Evolutionary conservation across 148 eudicot genomes (phyloP).

Genomic region (Agrostemma githago): DNA sequence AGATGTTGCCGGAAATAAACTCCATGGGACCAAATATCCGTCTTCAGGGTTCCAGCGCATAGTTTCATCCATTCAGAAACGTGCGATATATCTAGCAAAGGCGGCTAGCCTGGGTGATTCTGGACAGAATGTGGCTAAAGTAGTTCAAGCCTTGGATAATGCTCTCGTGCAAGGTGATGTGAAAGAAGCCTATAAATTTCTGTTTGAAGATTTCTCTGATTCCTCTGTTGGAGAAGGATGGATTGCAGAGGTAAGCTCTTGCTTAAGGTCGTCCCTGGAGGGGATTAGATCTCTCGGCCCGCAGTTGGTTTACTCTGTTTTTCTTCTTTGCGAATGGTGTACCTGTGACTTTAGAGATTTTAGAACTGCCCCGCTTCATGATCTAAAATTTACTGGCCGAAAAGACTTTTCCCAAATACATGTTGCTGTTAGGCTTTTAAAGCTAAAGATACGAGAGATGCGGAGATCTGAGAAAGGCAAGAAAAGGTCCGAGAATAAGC

Average conservation of each 20-base stretch:
- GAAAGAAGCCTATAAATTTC: constrained; percentile 49
- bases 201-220: constrained; percentile 62
- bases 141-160: constrained; percentile 66
- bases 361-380: constrained; percentile 50
- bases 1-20: constrained; percentile 34
- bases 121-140: constrained; percentile 78
- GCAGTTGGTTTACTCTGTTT: constrained; percentile 67
- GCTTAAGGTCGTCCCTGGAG: constrained; percentile 65
- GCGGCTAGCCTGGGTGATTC: constrained; percentile 72
- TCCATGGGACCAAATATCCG: constrained; percentile 42
- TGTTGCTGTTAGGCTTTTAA: constrained; percentile 67
- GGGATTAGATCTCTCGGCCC: constrained; percentile 53
- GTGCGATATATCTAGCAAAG: constrained; percentile 52
- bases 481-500: constrained; percentile 22
- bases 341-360: constrained; percentile 83
- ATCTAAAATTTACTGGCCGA: constrained; percentile 71
- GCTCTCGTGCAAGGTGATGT: constrained; percentile 75
- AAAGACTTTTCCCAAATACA: constrained; percentile 80
- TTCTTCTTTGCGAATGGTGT: constrained; percentile 97
- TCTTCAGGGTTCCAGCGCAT: constrained; percentile 51
- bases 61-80: constrained; percentile 74
- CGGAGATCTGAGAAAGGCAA: constrained; percentile 36
- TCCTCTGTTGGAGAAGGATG: constrained; percentile 60
- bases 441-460: constrained; percentile 54
- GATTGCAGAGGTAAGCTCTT: constrained; percentile 68